Evolutionary conservation across 192 early-diverging fungal genomes (phyloP).

Genomic region (Kickxella alabastrina): DNA sequence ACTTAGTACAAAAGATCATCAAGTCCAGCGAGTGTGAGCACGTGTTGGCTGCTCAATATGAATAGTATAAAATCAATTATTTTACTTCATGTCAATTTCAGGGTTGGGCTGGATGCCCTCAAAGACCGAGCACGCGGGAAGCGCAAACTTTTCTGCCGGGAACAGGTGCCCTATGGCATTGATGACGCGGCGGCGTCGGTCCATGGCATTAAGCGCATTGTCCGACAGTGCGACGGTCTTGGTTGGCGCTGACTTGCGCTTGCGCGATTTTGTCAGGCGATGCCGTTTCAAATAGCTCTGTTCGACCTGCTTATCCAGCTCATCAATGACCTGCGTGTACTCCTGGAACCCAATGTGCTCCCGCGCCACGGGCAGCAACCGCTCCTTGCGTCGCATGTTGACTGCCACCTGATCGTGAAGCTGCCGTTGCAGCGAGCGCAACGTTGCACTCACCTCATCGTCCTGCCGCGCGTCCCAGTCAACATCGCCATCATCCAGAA

Average conservation of each 20-base stretch:
- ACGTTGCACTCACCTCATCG: constrained; percentile 68
- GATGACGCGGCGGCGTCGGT: constrained; percentile 64
- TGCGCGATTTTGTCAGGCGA: constrained; percentile 67
- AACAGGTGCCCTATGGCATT: constrained; percentile 60
- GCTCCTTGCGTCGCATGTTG: constrained; percentile 65
- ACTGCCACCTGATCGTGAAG: constrained; percentile 64
- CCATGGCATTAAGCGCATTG: constrained; percentile 61
- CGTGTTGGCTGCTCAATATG: background rate
- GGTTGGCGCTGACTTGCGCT: constrained; percentile 57
- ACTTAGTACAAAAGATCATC: background rate
- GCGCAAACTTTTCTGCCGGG: constrained; percentile 44
- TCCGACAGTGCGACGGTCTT: constrained; percentile 64
- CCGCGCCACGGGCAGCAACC: constrained; percentile 63
- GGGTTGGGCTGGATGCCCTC: constrained; percentile 34
- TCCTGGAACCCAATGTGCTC: constrained; percentile 81
- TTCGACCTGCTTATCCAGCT: constrained; percentile 86
- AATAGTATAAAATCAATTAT: background rate
- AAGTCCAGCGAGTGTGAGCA: no score
- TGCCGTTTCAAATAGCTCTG: constrained; percentile 81
- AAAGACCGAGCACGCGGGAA: constrained; percentile 40
- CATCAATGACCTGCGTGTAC: constrained; percentile 81
- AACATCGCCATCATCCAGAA: constrained; percentile 75
- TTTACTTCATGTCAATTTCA: constrained; percentile 20
- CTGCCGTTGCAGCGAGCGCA: constrained; percentile 66
- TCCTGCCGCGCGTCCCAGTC: constrained; percentile 69